Evolutionary conservation across 1,284 basidiomycete species (phyloP).

Genomic region (Ceratobasidium sp.): DNA sequence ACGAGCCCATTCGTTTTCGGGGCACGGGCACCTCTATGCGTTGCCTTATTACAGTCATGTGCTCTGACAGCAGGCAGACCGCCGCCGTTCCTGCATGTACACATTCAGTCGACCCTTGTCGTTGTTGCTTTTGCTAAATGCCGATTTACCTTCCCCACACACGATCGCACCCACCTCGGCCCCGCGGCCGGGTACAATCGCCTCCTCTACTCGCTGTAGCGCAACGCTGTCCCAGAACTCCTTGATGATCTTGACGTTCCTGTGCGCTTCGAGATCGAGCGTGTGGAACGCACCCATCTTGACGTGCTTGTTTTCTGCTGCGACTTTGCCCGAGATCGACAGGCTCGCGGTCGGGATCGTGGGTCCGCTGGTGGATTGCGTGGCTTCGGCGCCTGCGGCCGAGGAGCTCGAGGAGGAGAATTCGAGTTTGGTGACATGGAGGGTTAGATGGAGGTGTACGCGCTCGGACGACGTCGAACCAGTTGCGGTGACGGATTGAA

Average conservation of each 20-base stretch:
- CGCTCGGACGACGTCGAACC: constrained; percentile 95
- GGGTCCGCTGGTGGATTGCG: constrained; percentile 48
- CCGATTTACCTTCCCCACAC: constrained; percentile 82
- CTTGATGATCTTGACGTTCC: constrained; percentile 95
- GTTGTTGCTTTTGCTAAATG: background rate
- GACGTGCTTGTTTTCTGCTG: constrained; percentile 92
- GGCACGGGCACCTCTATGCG: constrained; percentile 93
- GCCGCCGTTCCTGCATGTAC: constrained; percentile 80
- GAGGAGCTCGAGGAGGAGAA: constrained; percentile 75
- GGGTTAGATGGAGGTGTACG: constrained; percentile 86
- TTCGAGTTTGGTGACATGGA: constrained; percentile 79
- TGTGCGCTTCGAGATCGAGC: constrained; percentile 91
- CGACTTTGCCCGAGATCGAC: constrained; percentile 90
- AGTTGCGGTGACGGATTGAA: constrained; percentile 83
- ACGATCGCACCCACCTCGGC: constrained; percentile 98
- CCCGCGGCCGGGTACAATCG: constrained; percentile 90
- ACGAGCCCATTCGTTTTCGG: constrained; percentile 87
- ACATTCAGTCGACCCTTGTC: background rate
- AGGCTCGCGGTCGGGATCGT: constrained; percentile 71
- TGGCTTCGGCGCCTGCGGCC: constrained; percentile 60
- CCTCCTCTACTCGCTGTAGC: constrained; percentile 84
- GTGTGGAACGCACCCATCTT: constrained; percentile 97
- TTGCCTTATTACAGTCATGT: constrained; percentile 96
- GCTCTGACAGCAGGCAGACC: constrained; percentile 94
- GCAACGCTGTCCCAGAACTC: constrained; percentile 93